Evolutionary conservation across 2,329 filamentous ascomycete species (phyloP).

Genomic region (Aspergillus tubingensis): DNA sequence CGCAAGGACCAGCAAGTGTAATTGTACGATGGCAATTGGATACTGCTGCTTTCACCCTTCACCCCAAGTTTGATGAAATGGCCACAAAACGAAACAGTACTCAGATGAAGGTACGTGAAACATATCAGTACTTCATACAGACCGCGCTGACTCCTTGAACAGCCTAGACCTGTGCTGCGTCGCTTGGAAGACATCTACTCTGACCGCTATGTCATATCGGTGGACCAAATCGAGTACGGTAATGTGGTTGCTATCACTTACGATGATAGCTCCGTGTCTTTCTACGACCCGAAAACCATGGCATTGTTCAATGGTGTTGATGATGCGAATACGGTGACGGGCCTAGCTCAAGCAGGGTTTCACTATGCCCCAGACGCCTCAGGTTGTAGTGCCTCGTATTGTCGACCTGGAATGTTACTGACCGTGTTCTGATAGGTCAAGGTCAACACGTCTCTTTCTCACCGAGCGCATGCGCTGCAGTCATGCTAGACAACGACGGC

Average conservation of each 20-base stretch:
- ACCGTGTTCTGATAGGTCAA: constrained; percentile 33
- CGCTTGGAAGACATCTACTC: constrained; percentile 68
- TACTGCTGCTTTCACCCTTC: constrained; percentile 65
- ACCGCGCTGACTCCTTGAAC: constrained; percentile 18
- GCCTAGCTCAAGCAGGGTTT: constrained; percentile 76
- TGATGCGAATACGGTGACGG: constrained; percentile 66
- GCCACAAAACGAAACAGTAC: constrained; percentile 63
- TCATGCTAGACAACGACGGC: constrained; percentile 41
- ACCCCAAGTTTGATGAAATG: constrained; percentile 76
- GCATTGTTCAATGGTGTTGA: constrained; percentile 65
- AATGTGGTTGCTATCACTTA: constrained; percentile 72
- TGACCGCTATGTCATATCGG: constrained; percentile 69
- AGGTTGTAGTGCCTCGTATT: constrained; percentile 45
- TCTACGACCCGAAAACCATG: constrained; percentile 75
- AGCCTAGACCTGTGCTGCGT: constrained; percentile 57
- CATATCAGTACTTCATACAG: constrained; percentile 1
- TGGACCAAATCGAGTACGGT: constrained; percentile 69
- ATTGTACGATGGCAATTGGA: constrained; percentile 80
- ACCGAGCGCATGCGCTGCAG: constrained; percentile 46
- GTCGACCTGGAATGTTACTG: constrained; percentile 5
- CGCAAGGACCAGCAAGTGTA: constrained; percentile 69
- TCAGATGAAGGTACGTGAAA: constrained; percentile 41
- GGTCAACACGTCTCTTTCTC: constrained; percentile 45
- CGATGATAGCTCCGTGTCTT: constrained; percentile 78
- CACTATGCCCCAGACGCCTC: constrained; percentile 66